Base-by-base conservation (phyloP, 2,329 filamentous ascomycete genomes). In the Pleurostoma richardsiae region DNA sequence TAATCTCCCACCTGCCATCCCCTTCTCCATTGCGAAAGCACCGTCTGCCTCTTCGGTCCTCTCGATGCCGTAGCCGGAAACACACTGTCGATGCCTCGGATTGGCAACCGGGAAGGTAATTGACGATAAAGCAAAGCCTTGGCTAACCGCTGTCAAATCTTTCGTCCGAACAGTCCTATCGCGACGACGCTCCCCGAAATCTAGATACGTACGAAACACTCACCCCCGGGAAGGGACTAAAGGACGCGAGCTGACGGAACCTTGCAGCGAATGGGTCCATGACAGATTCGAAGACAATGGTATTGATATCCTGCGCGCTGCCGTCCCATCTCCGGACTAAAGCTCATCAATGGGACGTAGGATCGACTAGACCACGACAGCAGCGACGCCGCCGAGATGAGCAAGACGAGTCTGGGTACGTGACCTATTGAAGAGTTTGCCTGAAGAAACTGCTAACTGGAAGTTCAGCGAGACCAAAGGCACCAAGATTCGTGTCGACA, bases 221-320 rank as follows among this genome's bases (percentile, higher is more conserved):
- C 31, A 40, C 19, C 43, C 27, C 42, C 46, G 33, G 19, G 19
- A 19, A 19, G 19, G 19, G 19, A 19, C 19, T 38, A 40, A 30
- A 31, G 30, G 3, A 40, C 26, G 50, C 44, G 33, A 46, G 45
- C 58, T 66, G 50, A 67, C 57, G 46, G 40, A 29, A 46, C 45
- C 50, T 6, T 42, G 39, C 53, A 89, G 89, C 62, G 90, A 95
- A 74, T 96, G 91, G 91, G 89, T 96, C 57, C 91, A 96, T 66
- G 89, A 95, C 71, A 88, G 84, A 63, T 95, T 83, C 64, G 88
- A 94, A 65, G 88, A 89, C 60, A 79, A 85, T 64, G 77, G 84
- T 79, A 71, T 30, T 29, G 39, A 40, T 8, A 36, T 8, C 8
- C 33, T 8, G 8, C 33, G 33, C 8, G 2, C 33, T 36, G n/a